A percentile compares a stretch with the other conserved stretches of the same genome.
These are phyloP conservation scores for Galium porrigens DNA, from an alignment of 305 asterid genomes.

Conservation along the genomic window DNA sequence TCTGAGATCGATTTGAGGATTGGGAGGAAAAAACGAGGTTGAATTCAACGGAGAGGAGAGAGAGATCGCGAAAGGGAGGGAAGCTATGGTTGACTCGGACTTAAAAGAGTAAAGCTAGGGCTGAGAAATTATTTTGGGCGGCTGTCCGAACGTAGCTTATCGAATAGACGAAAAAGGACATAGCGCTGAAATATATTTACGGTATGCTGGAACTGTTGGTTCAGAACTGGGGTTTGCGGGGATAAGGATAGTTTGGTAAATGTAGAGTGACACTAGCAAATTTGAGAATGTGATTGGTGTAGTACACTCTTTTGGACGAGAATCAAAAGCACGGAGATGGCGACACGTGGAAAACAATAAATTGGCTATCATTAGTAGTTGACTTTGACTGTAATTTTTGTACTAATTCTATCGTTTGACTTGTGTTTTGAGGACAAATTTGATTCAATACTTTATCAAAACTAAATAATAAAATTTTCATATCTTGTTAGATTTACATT, in stretches of 20 bases:
- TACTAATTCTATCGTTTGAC: background rate
- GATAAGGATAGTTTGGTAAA: constrained; percentile 7
- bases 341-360: constrained; percentile 9
- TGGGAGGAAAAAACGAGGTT: constrained; percentile 10
- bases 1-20: constrained; percentile 14
- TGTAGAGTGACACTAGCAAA: background rate
- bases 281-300: background rate
- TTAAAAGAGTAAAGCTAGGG: constrained; percentile 18
- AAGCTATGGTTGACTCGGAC: constrained; percentile 12
- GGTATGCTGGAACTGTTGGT: background rate
- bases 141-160: constrained; percentile 10
- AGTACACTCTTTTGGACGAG: background rate
- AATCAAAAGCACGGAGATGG: background rate
- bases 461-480: no score
- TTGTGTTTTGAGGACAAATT: background rate
- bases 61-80: constrained; percentile 8
- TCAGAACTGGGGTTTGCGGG: background rate
- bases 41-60: constrained; percentile 10
- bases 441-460: no score
- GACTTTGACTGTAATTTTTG: background rate
- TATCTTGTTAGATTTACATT: background rate
- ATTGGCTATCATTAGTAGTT: background rate
- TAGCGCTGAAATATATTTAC: background rate
- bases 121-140: constrained; percentile 10
- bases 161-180: constrained; percentile 7